Conservation (phyloP, 345 rosid genomes). For the sweet orange (Citrus sinensis) region DNA sequence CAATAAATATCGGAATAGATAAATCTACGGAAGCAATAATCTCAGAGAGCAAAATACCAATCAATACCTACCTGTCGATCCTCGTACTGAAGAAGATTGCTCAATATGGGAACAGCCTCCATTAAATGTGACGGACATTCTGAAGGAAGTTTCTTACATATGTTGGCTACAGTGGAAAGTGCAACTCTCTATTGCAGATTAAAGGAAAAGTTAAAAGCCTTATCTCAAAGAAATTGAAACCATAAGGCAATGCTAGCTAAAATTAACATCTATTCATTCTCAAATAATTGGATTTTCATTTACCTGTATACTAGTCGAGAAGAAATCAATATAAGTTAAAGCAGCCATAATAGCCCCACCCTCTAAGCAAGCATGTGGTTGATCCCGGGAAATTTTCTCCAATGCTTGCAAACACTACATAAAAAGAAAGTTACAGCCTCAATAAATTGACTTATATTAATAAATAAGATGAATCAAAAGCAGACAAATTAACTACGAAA, state of each 20-base stretch:
- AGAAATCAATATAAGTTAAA: slow-evolving; percentile 74
- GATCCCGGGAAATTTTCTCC: slow-evolving; percentile 89
- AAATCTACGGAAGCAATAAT: slow-evolving; percentile 1
- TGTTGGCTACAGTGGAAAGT: slow-evolving; percentile 82
- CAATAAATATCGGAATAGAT: background rate
- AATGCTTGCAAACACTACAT: slow-evolving; percentile 94
- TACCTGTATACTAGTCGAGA: slow-evolving; percentile 89
- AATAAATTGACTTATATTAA: background rate
- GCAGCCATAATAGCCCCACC: slow-evolving; percentile 93
- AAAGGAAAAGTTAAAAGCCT: background rate
- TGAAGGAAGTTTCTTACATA: slow-evolving; percentile 78
- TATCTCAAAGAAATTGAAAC: background rate
- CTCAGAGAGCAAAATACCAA: slow-evolving; percentile 13
- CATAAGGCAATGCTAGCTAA: background rate
- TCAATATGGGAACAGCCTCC: slow-evolving; percentile 85
- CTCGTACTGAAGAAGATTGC: slow-evolving; percentile 87
- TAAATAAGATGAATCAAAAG: background rate
- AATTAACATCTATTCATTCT: background rate
- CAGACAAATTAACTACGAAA: background rate
- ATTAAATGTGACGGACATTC: slow-evolving; percentile 50
- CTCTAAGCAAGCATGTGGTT: slow-evolving; percentile 81
- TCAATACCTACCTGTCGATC: slow-evolving; percentile 57
- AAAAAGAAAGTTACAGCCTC: background rate
- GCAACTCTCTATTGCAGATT: slow-evolving; percentile 72
- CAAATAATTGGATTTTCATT: background rate